Evolutionary conservation across 306 rosid species (phyloP).

Genomic region (Abrus pulchellus): DNA sequence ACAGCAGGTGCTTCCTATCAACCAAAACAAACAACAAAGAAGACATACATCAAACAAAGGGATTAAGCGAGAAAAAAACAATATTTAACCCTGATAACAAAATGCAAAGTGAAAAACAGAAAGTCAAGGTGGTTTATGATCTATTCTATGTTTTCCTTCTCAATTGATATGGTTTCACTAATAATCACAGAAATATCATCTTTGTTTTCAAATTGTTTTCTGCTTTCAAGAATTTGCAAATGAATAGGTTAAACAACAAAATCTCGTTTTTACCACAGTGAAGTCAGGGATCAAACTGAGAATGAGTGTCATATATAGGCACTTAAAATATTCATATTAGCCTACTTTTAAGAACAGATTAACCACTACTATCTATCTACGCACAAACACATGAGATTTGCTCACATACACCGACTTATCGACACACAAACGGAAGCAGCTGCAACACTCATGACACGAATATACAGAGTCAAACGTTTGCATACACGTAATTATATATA

Average conservation of each 20-base stretch:
- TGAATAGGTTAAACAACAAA: background rate
- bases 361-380: too few species aligned
- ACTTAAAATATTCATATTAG: background rate
- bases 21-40: constrained; percentile 38
- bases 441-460: constrained; percentile 9
- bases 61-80: background rate
- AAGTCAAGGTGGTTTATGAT: background rate
- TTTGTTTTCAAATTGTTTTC: too few species aligned
- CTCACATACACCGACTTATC: background rate
- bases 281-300: background rate
- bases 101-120: background rate
- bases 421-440: background rate
- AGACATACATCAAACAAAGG: constrained; percentile 11
- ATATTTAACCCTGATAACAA: background rate
- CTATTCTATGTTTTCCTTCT: too few species aligned
- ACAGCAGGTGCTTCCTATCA: constrained; percentile 90
- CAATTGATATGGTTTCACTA: too few species aligned
- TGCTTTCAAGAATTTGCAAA: too few species aligned
- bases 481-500: background rate
- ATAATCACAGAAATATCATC: too few species aligned
- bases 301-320: background rate
- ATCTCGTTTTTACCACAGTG: background rate
- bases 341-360: background rate
- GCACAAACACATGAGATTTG: background rate
- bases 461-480: background rate